phyloP scores from a whole-genome alignment of 257 asterid genomes.

The Solanum chmielewskii region DNA sequence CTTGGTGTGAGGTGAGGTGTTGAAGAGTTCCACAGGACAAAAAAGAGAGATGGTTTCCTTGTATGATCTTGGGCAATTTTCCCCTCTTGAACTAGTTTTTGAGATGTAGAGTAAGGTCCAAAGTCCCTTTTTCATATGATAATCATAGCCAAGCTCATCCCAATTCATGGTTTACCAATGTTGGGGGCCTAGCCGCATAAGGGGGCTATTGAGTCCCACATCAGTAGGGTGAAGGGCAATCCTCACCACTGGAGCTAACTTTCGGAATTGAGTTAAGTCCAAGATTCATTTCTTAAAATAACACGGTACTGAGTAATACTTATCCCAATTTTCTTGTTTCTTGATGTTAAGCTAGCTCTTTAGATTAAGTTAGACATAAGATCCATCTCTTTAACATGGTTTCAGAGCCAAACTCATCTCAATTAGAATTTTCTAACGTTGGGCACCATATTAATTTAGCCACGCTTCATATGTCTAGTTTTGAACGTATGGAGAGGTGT shows the following conservation, averaged over 20 bases:
- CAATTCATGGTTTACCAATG: not conserved
- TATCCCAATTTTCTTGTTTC: not conserved
- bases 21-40: not conserved
- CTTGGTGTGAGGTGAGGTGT: not conserved
- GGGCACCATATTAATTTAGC: not conserved
- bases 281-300: not conserved
- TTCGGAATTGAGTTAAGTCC: not conserved
- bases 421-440: not conserved
- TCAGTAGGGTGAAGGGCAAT: not conserved
- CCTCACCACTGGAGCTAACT: not conserved
- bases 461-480: not conserved
- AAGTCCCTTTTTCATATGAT: not conserved
- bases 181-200: not conserved
- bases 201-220: not conserved
- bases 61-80: not conserved
- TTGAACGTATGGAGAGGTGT: not conserved
- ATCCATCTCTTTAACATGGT: not conserved
- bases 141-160: not conserved
- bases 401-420: not conserved
- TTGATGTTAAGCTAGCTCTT: not conserved
- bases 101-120: not conserved
- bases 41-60: not conserved
- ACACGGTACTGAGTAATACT: not conserved
- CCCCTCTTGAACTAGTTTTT: not conserved
- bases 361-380: not conserved